Conservation (phyloP, 345 rosid species). For the Citrus mangshanensis region DNA sequence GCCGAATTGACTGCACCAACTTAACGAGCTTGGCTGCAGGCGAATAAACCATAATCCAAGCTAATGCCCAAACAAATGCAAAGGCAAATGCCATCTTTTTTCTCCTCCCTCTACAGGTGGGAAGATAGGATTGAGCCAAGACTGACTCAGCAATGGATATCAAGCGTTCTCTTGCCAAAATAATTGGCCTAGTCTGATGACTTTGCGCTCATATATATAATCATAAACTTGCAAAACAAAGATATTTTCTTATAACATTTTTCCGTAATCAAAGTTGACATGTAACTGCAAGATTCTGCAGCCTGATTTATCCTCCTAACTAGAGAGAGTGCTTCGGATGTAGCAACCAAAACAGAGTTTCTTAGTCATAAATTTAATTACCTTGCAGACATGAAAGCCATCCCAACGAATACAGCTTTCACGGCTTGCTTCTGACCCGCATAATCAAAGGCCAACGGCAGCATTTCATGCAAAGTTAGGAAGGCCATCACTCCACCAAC, state of each 20-base stretch:
- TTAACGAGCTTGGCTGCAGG: too few species aligned
- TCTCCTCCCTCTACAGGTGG: too few species aligned
- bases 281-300: neutral
- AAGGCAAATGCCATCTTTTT: too few species aligned
- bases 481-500: constrained; percentile 99
- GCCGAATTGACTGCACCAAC: too few species aligned
- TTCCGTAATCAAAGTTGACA: neutral
- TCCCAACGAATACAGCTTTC: constrained; percentile 92
- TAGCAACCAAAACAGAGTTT: neutral
- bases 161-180: too few species aligned
- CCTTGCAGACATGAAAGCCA: constrained; percentile 99
- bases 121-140: too few species aligned
- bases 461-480: constrained; percentile 95
- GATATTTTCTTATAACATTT: neutral
- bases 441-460: constrained; percentile 97
- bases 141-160: too few species aligned
- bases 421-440: constrained; percentile 99
- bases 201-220: too few species aligned
- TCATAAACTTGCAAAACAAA: neutral
- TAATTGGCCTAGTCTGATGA: too few species aligned
- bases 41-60: too few species aligned
- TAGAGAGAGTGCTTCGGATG: neutral
- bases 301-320: neutral
- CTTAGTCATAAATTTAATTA: constrained; percentile 21
- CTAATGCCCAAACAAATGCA: too few species aligned